Evolutionary conservation across 2,329 filamentous ascomycete species (phyloP), one percentile per base, ranked within the genome.

Genomic region (Emergomyces africanus): DNA sequence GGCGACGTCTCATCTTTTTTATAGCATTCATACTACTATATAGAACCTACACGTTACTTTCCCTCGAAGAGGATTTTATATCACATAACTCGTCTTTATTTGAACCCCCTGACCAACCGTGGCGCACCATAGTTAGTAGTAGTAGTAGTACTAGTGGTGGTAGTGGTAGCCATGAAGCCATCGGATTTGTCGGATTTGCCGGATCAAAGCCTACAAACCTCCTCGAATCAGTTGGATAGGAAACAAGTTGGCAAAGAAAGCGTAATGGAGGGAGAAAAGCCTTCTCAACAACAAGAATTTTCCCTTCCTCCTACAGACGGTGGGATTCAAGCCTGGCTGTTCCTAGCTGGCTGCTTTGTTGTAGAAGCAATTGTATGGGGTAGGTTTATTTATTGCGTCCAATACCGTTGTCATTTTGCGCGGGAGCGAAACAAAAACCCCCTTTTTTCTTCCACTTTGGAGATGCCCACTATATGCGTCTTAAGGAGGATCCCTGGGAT

Each of bases 351-450:
- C 0, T 78, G 76, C 54, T 82, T 80, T 64, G 66, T 78, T 35
- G 71, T 83, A 48, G 80, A 83, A 66, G 77, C 75, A 23, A 67
- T 82, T 3, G 74, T 82, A 53, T 83, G 80, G 79, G 80, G 78
- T 78, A 68, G 53, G 69, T 64, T 51, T n/a, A n/a, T n/a, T n/a
- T n/a, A n/a, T 39, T 51, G 8, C 3, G 9, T 28, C 15, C 10
- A 37, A 30, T 30, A 30, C 30, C 6, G 3, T 30, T 37, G 2
- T 9, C 35, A 37, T 37, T 14, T 35, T 5, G 9, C 9, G 10
- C 4, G 35, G 10, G 12, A 14, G 35, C 12, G 35, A 9, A 37
- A 37, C 35, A 37, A 37, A 37, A n/a, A n/a, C n/a, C n/a, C n/a
- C n/a, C n/a, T n/a, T n/a, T n/a, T 10, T 9, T 37, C 35, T 2